phyloP scores from a whole-genome alignment of 2,329 filamentous ascomycete genomes.

The Fusarium sp. region DNA sequence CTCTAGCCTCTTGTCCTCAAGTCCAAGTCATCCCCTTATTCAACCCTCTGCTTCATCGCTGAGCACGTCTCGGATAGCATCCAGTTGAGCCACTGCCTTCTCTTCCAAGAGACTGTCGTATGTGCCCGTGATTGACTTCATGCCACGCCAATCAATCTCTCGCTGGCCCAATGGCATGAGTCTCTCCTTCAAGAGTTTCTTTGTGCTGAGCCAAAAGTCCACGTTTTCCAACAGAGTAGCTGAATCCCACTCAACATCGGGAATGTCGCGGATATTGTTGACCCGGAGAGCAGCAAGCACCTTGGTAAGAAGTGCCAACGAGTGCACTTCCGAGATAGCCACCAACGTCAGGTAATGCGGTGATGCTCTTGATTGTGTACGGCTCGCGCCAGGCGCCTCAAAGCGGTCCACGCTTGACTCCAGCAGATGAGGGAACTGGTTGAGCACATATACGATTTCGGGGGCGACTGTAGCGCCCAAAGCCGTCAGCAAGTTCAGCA shows the following conservation, averaged over 20 bases:
- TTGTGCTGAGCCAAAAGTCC: slow-evolving; percentile 81
- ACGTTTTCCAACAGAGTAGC: slow-evolving; percentile 81
- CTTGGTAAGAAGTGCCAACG: slow-evolving; percentile 78
- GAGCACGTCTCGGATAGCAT: slow-evolving; percentile 68
- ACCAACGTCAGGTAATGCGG: slow-evolving; percentile 77
- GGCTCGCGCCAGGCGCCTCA: slow-evolving; percentile 68
- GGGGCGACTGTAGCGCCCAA: slow-evolving; percentile 85
- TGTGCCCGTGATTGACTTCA: slow-evolving; percentile 52
- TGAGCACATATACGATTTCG: slow-evolving; percentile 88
- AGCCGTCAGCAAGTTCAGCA: slow-evolving; percentile 86
- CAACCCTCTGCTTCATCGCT: slow-evolving; percentile 61
- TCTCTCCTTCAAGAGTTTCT: slow-evolving; percentile 76
- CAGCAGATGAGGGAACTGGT: slow-evolving; percentile 87
- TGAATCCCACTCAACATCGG: slow-evolving; percentile 80
- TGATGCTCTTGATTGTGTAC: slow-evolving; percentile 62
- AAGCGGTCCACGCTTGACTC: slow-evolving; percentile 78
- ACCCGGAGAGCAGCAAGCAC: slow-evolving; percentile 76
- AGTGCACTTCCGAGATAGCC: slow-evolving; percentile 82
- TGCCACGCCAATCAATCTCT: slow-evolving; percentile 73
- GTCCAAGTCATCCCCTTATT: slow-evolving; percentile 18
- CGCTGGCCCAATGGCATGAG: slow-evolving; percentile 79
- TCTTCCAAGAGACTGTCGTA: slow-evolving; percentile 78
- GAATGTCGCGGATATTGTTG: slow-evolving; percentile 78
- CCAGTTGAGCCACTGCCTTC: slow-evolving; percentile 78
- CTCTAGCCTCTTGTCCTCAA: slow-evolving; percentile 4